Base-by-base conservation (phyloP, 1,139 yeast genomes). In the Sugiyamaella japonica region DNA sequence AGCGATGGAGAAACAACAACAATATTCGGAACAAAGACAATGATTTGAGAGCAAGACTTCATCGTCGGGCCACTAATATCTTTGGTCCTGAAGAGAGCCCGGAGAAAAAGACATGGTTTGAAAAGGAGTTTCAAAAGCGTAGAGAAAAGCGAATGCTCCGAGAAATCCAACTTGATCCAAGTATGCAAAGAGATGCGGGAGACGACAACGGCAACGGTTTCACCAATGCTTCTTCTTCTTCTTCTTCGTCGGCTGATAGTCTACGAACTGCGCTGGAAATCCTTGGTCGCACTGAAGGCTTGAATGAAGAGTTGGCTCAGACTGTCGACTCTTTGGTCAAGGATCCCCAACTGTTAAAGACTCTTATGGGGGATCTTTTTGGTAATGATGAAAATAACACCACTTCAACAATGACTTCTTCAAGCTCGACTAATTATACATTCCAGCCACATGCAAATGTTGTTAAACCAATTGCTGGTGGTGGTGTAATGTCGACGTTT, bases 1-100 rank as follows among this genome's bases (percentile, higher is more conserved):
- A 90, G 73, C 82, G 83, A 62, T 93, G 98, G 98, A 81, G 98
- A 66, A 93, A 84, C 59, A 85, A 83, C 37, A 90, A 91, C 67
- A 80, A 81, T 13, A 86, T 86, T 59, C 78, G 95, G 60, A 91
- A 91, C 68, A 85, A 89, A 71, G 97, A 89, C 67, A 86, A 88
- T 63, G 98, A 91, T 67, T 73, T 91, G 56, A 78, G 95, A 52
- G 82, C 88, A 1, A 76, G 98, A 53, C 86, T 93, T 28, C 77
- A 81, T 58, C 85, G 84, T 61, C 76, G 93, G 46, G 97, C 98
- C 0, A 75, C 75, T 43, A 71, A 73, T 16, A 73, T 86, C 60
- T 90, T 83, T 71, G 96, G 97, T 1, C 77, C 75, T 10, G 75
- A 72, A 2, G 83, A 78, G 5, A 76, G 84, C 7, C 81, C 75